Evolutionary conservation across 2,329 filamentous ascomycete species (phyloP), one percentile per base, ranked within the genome.

Genomic region (Alternaria sp.): DNA sequence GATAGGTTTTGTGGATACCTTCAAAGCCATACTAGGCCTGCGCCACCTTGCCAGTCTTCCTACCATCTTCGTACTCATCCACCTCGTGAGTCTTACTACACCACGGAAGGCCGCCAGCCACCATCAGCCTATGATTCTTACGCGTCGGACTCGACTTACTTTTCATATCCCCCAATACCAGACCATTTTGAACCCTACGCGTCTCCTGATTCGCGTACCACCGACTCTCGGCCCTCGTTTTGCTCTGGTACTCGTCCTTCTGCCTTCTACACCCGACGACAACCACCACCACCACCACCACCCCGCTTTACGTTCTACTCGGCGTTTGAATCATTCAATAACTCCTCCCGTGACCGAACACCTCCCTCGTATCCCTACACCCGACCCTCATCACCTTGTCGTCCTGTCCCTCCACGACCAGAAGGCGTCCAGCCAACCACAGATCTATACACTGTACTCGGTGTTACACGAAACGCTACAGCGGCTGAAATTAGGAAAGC

Each of bases 401-500:
- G 22, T 11, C 14, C 44, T 5, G 22, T 14, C 57, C 11, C 25
- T 25, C 22, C 44, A 14, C 44, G 16, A 5, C 48, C 30, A 7
- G 10, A 32, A 5, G 54, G 55, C 1, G 41, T 32, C 25, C 55
- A 57, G 44, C 60, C 66, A 14, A 9, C 11, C 0, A 50, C 16
- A 1, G 90, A 97, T 71, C 92, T 94, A 1, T 99, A 99, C 80
- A 86, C 86, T 63, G 85, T 91, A 3, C 88, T 99, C 16, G 93
- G 93, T 6, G 90, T 98, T 18, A 83, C 84, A 67, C 93, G 92
- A 76, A 85, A 81, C 59, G 92, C 94, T 8, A 89, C 91, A 1
- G 82, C 91, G 1, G 83, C 87, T 53, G 93, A 97, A 28, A 97
- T 98, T 78, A 98, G 97, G 79, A 97, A 96, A 79, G 93, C 94